Evolutionary conservation across 2,329 filamentous ascomycete genomes (phyloP), one percentile per base, ranked within the genome.

Genomic region (Mariannaea elegans): DNA sequence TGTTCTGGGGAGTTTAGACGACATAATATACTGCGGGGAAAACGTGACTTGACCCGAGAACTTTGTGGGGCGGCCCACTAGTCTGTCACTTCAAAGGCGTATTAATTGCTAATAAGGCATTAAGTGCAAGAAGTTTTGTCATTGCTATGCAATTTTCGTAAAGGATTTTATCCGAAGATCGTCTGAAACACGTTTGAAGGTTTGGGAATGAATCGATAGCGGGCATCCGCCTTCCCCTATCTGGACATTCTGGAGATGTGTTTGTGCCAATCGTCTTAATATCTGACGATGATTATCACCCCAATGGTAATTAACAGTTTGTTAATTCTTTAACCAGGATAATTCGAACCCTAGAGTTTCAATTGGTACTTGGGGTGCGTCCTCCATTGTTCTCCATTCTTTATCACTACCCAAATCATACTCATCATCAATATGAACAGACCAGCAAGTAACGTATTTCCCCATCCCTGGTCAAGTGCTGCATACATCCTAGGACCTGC

Each of bases 401-500:
- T 63, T 9, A 54, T 53, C 10, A 51, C 48, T 3, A 61, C 13
- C 48, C 49, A 57, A 2, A 63, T 63, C 58, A 56, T 63, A 2
- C 49, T 51, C 61, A 63, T 61, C 41, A 63, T 47, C 3, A 38
- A 27, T 12, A 63, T 18, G 7, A 57, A 47, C 2, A 61, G 24
- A 1, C 39, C 62, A 16, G 62, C 60, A 10, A 64, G 63, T 16
- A 65, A 32, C 1, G 63, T 61, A 16, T 65, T 65, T 2, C 56
- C 64, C 57, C 62, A 61, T 1, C 64, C 64, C 18, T 59, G 50
- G 12, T 48, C 64, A 7, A 65, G 57, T n/a, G 41, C 39, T 2
- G 58, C 48, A 49, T 65, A 65, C 62, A 66, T 63, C 14, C 36
- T 53, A 1, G 60, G 60, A 5, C 60, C 62, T 1, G 50, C 60